Base-by-base conservation (phyloP, 192 early-diverging fungal species). In the Coemansia sp. region DNA sequence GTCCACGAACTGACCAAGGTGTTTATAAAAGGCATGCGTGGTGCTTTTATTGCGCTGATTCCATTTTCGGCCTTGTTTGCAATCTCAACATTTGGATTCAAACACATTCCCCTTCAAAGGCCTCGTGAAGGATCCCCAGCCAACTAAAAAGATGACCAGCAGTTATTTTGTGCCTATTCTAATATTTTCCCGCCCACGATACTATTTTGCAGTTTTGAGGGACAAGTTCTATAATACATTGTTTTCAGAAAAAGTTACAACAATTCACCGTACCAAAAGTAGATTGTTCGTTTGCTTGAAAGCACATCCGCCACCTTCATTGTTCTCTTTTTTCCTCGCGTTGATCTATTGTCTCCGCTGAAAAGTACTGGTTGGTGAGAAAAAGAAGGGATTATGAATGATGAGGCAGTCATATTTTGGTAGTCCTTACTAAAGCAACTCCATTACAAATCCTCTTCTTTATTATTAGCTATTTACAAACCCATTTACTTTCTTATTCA, bases 11-110 rank as follows among this genome's bases (percentile, higher is more conserved):
- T 88, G 17, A 72, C 81, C 9, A 59, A 65, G 10, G 83, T 85
- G 53, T 90, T 86, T 73, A 85, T 86, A 19, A 56, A 64, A 20
- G 67, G 82, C 0, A 66, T 90, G 64, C 86, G 85, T 66, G 75
- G 68, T 20, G 81, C 85, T 25, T 89, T 84, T 75, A 73, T 84
- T 59, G 81, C 80, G 16, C 67, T 88, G 49, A 68, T 83, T 5
- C 87, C 87, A 12, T 80, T 90, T 44, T 79, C 83, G 0, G 86
- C 74, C 1, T 55, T 82, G 14, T 61, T 77, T 61, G 71, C 69
- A 42, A 20, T 83, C n/a, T 77, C 75, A 5, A 77, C 75, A 20
- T 55, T 83, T 46, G 42, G 76, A 7, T 71, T 83, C 42, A 67
- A 51, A 17, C 80, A 83, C 11, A 66, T 77, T 1, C 46, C 70